Evolutionary conservation across 2,329 filamentous ascomycete genomes (phyloP), one percentile per base, ranked within the genome.

Genomic region (Claviceps pazoutovae): DNA sequence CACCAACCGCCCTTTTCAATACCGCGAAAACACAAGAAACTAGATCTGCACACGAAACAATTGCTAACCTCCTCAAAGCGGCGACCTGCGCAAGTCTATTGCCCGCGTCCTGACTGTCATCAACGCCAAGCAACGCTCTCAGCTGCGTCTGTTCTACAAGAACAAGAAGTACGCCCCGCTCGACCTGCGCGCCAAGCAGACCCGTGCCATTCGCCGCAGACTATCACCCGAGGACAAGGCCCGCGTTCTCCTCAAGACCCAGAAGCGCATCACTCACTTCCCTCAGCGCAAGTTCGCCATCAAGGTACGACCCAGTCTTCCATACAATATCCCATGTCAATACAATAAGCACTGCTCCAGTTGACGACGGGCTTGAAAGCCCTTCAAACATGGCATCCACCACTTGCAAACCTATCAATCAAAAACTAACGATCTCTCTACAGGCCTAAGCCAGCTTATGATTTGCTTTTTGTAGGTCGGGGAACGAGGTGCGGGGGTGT

Each of bases 141-240:
- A 97, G 79, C 88, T 98, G 68, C 89, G 90, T 67, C 81, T 97
- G 63, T 97, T 97, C 86, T 98, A 98, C 84, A 94, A 95, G 83
- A 86, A 86, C 84, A 97, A 97, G 88, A 97, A 96, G 82, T 96
- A 96, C 83, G 77, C 89, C 60, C 93, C 93, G 61, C 88, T 98
- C 72, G 94, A 98, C 74, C 90, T 98, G 79, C 88, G 93, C 75
- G 75, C 89, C 71, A 97, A 97, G 87, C 84, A 93, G 80, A 98
- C 93, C 71, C 90, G 93, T 68, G 93, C 90, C 71, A 94, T 97
- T 77, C 89, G 93, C 70, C 88, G 94, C 79, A 82, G 88, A 70
- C 80, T 98, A 76, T 91, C 86, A 69, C 84, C 88, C 73, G 82
- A 94, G 80, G 91, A 98, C 76, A 83, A 86, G 66, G 79, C 82